Base-by-base conservation (phyloP, 208 protist species). In the Phytomonas sp. region DNA sequence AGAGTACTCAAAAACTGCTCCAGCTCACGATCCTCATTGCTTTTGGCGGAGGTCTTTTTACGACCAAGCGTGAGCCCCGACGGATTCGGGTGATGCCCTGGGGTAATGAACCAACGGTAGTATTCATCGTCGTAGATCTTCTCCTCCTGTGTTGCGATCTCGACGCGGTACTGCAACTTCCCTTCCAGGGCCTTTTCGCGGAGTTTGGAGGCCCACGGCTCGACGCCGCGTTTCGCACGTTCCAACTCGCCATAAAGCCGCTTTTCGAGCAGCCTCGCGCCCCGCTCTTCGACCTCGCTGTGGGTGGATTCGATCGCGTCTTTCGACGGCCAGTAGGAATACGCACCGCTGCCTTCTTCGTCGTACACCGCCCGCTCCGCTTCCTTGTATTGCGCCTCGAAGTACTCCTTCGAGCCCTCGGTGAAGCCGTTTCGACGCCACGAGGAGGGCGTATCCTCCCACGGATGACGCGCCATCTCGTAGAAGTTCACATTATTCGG, bases 121-220 rank as follows among this genome's bases (percentile, higher is more conserved):
- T 96, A 96, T 75, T 96, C 83, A 62, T 96, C 91, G 67, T 96
- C 91, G 78, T 94, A 95, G 62, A 96, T 92, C 85, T 96, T 96
- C 80, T 96, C 88, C 63, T 87, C 71, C 70, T 92, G 89, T 51
- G 88, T 89, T 23, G 91, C 89, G 59, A 96, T 88, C 80, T 94
- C 87, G 11, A 82, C 76, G 53, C 73, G 76, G 79, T 95, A 89
- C 17, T 78, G 78, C 56, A 95, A 70, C 68, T 77, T 88, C 20
- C 87, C 83, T 20, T 86, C 79, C 60, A 76, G 60, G 32, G 91
- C 85, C 73, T 86, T 84, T 26, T 78, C 67, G 65, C 89, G 87
- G 59, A 95, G 81, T 53, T 83, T 76, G 9, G 79, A 79, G 23
- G 89, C 88, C 91, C 91, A 96, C 66, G 72, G 70, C 67, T 96